Conservation (phyloP, 495 filamentous ascomycete species). For the Bryoglossum gracile region DNA sequence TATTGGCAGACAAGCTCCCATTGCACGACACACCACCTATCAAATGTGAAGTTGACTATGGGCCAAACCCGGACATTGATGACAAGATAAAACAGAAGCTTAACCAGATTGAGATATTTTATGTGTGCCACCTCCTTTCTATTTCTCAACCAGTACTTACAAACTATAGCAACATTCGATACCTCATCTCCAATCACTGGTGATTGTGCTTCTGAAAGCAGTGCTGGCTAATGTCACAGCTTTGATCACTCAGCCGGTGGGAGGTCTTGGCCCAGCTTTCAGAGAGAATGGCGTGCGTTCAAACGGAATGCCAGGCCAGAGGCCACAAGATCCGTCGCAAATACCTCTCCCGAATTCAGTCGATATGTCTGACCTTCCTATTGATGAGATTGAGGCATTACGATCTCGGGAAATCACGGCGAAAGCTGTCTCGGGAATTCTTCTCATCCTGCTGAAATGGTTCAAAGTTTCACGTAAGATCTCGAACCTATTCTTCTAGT, state of each 20-base stretch:
- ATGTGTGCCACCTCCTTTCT: constrained; percentile 48
- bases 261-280: constrained; percentile 18
- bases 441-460: constrained; percentile 88
- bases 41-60: constrained; percentile 38
- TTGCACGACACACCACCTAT: constrained; percentile 26
- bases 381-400: constrained; percentile 72
- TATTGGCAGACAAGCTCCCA: constrained; percentile 26
- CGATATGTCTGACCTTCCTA: constrained; percentile 35
- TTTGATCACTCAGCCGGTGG: constrained; percentile 35
- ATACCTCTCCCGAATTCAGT: constrained; percentile 15
- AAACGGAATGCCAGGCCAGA: constrained; percentile 9
- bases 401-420: constrained; percentile 77
- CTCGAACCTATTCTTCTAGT: constrained; percentile 9
- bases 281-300: constrained; percentile 23
- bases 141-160: constrained; percentile 25
- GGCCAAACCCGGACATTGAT: constrained; percentile 38
- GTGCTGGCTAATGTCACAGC: constrained; percentile 75
- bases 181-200: constrained; percentile 84
- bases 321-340: constrained; percentile 21
- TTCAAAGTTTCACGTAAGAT: constrained; percentile 85
- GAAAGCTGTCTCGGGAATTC: constrained; percentile 81
- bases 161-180: constrained; percentile 56
- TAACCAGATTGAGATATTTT: constrained; percentile 72
- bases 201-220: constrained; percentile 85
- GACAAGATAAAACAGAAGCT: constrained; percentile 55